Evolutionary conservation across 164 flowering plant genomes (phyloP).

Genomic region (Santalum album): DNA sequence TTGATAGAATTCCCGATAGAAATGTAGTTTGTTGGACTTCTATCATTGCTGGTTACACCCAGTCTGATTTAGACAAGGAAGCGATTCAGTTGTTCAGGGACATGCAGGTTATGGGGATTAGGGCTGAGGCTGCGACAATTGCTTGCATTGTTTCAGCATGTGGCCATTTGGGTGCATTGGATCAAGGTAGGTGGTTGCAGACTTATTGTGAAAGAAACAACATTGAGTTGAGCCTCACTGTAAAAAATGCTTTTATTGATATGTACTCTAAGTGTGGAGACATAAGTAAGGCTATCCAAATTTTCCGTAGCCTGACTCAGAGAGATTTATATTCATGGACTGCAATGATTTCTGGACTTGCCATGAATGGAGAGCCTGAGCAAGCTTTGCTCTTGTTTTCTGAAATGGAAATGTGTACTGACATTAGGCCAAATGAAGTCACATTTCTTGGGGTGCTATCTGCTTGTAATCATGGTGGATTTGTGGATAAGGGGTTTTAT

Average conservation of each 20-base stretch:
- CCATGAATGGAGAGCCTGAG: conserved; percentile 22
- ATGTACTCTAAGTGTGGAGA: conserved; percentile 40
- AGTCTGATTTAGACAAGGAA: conserved; percentile 17
- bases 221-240: conserved; percentile 12
- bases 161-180: conserved; percentile 22
- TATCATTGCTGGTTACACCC: no score
- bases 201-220: conserved; percentile 14
- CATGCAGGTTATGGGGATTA: conserved; percentile 18
- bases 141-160: conserved; percentile 26
- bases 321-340: conserved; percentile 28
- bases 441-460: conserved; percentile 29
- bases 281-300: conserved; percentile 19
- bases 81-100: conserved; percentile 24
- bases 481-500: conserved; percentile 19
- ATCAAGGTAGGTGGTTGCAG: conserved; percentile 25
- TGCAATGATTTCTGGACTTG: conserved; percentile 29
- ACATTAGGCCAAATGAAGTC: conserved; percentile 24
- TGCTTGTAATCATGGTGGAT: conserved; percentile 34
- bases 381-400: conserved; percentile 20
- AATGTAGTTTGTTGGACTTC: no score
- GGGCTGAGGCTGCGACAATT: conserved; percentile 20
- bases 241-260: conserved; percentile 22
- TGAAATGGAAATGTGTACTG: conserved; percentile 17
- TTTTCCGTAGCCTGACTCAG: conserved; percentile 15
- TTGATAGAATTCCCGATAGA: no score